Evolutionary conservation across 495 filamentous ascomycete species (phyloP).

Genomic region (Hypoxylon lenormandii): DNA sequence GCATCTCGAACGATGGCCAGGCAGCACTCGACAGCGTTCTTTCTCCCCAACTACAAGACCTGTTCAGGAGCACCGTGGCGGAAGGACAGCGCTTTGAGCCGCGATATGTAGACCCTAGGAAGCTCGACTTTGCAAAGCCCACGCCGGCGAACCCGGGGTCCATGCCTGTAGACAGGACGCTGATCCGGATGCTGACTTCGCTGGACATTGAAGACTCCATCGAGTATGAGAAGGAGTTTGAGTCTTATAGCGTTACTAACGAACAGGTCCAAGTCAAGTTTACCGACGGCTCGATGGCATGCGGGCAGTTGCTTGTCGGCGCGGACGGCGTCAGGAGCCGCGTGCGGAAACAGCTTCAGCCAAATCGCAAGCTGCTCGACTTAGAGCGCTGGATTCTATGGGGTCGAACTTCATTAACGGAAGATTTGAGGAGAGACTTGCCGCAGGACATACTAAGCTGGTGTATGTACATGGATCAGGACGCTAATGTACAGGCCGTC

Average conservation of each 20-base stretch:
- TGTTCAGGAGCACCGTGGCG: slow-evolving; percentile 37
- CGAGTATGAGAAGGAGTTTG: slow-evolving; percentile 59
- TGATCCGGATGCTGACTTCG: slow-evolving; percentile 40
- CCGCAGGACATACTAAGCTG: slow-evolving; percentile 44
- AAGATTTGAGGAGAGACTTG: slow-evolving; percentile 45
- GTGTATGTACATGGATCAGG: slow-evolving; percentile 51
- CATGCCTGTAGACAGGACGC: slow-evolving; percentile 41
- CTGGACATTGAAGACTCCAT: slow-evolving; percentile 53
- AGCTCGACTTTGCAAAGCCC: slow-evolving; percentile 37
- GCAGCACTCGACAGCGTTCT: slow-evolving; percentile 44
- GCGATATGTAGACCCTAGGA: slow-evolving; percentile 39
- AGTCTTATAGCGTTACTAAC: slow-evolving; percentile 50
- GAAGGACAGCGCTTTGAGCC: slow-evolving; percentile 36
- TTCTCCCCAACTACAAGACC: slow-evolving; percentile 26
- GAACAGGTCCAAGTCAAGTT: slow-evolving; percentile 55
- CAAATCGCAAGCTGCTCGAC: slow-evolving; percentile 56
- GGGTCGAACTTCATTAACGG: slow-evolving; percentile 56
- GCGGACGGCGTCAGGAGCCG: slow-evolving; percentile 60
- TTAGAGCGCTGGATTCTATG: slow-evolving; percentile 60
- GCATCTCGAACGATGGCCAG: slow-evolving; percentile 52
- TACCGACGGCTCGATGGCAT: slow-evolving; percentile 52
- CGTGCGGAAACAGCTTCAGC: slow-evolving; percentile 59
- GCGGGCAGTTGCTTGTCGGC: slow-evolving; percentile 59
- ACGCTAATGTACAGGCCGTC: slow-evolving; percentile 51
- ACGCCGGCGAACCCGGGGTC: slow-evolving; percentile 14